A percentile compares a stretch with the other conserved stretches of the same genome.
Evolutionary conservation across 2,329 filamentous ascomycete genomes (phyloP).

Genomic region (Alternaria ethzedia): DNA sequence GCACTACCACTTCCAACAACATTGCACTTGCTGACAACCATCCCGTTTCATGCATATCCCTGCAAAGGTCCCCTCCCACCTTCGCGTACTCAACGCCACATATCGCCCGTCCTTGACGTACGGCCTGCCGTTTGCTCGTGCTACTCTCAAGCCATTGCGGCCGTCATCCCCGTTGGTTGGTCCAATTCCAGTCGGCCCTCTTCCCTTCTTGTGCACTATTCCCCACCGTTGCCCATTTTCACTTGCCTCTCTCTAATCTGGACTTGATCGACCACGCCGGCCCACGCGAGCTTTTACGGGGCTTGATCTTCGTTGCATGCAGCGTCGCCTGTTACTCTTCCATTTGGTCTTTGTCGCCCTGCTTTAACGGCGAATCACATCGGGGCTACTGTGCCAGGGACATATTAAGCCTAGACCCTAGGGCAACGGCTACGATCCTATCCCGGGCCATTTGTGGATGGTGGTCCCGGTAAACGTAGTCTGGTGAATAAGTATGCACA

Average conservation of each 20-base stretch:
- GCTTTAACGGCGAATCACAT: conserved; percentile 47
- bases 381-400: conserved; percentile 38
- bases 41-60: conserved; percentile 45
- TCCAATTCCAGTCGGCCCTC: conserved; percentile 41
- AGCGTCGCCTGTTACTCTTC: conserved; percentile 36
- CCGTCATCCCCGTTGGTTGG: conserved; percentile 42
- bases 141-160: conserved; percentile 37
- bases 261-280: conserved; percentile 42
- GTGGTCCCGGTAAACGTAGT: conserved; percentile 42
- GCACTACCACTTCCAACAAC: conserved; percentile 30
- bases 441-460: conserved; percentile 43
- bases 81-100: conserved; percentile 45
- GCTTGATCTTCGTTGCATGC: conserved; percentile 45
- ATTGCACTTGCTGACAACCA: conserved; percentile 41
- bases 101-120: conserved; percentile 44
- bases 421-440: conserved; percentile 42
- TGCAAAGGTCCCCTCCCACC: conserved; percentile 38
- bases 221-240: conserved; percentile 40
- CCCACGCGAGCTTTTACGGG: conserved; percentile 45
- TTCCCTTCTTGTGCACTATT: conserved; percentile 47
- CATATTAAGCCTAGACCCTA: conserved; percentile 42
- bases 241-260: conserved; percentile 37
- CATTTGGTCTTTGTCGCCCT: conserved; percentile 39
- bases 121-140: conserved; percentile 43
- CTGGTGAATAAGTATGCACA: conserved; percentile 48